These are phyloP conservation scores for Termitomyces sp. DNA, from an alignment of 768 basidiomycete genomes.

Conservation along the genomic window DNA sequence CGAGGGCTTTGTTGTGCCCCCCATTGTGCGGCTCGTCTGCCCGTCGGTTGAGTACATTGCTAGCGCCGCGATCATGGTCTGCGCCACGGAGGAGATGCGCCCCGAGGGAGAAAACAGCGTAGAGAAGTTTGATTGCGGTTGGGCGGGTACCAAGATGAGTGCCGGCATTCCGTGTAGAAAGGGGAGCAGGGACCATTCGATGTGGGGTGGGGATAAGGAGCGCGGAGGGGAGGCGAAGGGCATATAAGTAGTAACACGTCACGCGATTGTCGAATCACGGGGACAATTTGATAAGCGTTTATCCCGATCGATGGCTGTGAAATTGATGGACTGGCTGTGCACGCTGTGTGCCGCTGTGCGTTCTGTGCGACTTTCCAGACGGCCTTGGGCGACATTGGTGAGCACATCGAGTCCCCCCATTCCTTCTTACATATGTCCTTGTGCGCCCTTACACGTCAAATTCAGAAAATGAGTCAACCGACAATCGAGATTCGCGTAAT, in stretches of 20 bases:
- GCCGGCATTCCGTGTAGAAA: constrained; percentile 25
- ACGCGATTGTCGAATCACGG: not conserved
- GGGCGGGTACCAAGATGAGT: constrained; percentile 9
- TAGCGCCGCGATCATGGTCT: constrained; percentile 15
- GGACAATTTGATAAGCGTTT: not conserved
- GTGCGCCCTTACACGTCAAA: not conserved
- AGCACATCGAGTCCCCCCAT: not conserved
- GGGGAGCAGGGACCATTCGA: constrained; percentile 43
- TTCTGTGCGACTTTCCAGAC: not conserved
- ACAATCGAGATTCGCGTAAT: not conserved
- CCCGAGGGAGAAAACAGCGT: constrained; percentile 36
- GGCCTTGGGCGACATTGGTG: not conserved
- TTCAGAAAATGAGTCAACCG: not conserved
- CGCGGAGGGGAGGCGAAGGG: not conserved
- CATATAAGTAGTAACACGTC: not conserved
- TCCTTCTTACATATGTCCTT: not conserved
- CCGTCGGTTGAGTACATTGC: not conserved
- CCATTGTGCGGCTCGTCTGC: not conserved
- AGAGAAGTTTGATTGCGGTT: constrained; percentile 32
- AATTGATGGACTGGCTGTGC: not conserved
- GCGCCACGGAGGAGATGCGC: constrained; percentile 28
- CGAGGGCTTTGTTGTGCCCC: constrained; percentile 32
- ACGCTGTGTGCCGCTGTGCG: not conserved
- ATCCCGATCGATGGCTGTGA: not conserved
- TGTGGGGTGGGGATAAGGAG: not conserved